Evolutionary conservation across 208 protist species (phyloP), one percentile per base, ranked within the genome.

Genomic region (Trypanosoma melophagium): DNA sequence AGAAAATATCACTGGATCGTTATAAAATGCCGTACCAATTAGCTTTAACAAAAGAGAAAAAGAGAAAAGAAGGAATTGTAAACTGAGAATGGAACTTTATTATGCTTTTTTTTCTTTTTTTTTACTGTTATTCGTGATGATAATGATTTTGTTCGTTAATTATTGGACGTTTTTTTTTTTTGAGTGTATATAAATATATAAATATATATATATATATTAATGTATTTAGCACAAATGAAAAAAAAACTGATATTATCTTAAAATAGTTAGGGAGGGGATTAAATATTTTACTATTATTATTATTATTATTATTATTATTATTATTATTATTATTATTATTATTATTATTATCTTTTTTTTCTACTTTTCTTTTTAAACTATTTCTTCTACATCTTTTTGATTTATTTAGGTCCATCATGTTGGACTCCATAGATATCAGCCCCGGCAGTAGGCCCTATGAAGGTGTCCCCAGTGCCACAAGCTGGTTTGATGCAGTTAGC

Each of bases 1-100:
- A 87, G 53, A 54, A 79, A 53, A 58, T 86, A 44, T 19, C 86
- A 8, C 51, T 62, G 7, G 64, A 83, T 41, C 86, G 86, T 13
- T 89, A 90, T 67, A 61, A 58, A 35, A 86, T 90, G 73, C 89
- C 86, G 0, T 83, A 81, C 13, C 79, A 92, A 57, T 50, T 95
- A 10, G 86, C 72, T 19, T 73, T 92, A 17, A 75, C 69, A 51
- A 24, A 40, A 47, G 22, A 1, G 9, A 14, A 31, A 17, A 35
- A 17, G 14, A 22, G 2, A 52, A 41, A 41, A 53, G 17, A 64
- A n/a, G n/a, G n/a, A n/a, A n/a, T n/a, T 53, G 31, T 16, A 42
- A 45, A 45, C 10, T 47, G 17, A 60, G 0, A 60, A 49, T 28
- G 42, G 17, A 5, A 47, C 12, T 28, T 22, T 55, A 24, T 21